Evolutionary conservation across 768 basidiomycete species (phyloP).

Genomic region (Tricholoma sp.): DNA sequence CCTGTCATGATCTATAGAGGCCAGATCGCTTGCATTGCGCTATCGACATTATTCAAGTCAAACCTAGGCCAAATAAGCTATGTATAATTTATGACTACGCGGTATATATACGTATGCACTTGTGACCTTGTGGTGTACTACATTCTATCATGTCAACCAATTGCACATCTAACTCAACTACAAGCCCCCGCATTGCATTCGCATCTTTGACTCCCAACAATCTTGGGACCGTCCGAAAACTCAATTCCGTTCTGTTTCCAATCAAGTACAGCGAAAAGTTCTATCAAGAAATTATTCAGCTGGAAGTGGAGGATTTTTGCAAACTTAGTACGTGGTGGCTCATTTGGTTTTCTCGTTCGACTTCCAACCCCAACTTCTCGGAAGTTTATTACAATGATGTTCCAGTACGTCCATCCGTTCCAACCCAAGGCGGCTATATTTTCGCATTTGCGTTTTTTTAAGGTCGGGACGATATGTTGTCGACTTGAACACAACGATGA

Average conservation of each 20-base stretch:
- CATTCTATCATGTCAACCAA: slow-evolving; percentile 7
- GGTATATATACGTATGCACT: no score
- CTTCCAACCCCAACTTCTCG: neutral
- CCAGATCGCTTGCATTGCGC: no score
- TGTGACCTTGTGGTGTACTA: neutral
- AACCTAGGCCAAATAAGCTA: no score
- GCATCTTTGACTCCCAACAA: slow-evolving; percentile 77
- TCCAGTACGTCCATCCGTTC: slow-evolving; percentile 39
- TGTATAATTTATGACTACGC: no score
- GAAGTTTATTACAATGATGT: slow-evolving; percentile 91
- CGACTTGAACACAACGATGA: slow-evolving; percentile 67
- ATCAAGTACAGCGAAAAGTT: slow-evolving; percentile 88
- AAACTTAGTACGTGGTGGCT: slow-evolving; percentile 65
- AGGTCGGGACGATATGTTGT: slow-evolving; percentile 84
- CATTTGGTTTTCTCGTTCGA: neutral
- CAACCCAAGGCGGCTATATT: neutral
- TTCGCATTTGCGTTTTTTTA: slow-evolving; percentile 14
- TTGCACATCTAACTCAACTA: slow-evolving; percentile 15
- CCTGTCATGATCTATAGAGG: no score
- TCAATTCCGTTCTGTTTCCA: slow-evolving; percentile 78
- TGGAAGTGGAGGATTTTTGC: slow-evolving; percentile 82
- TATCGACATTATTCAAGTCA: no score
- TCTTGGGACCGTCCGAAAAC: slow-evolving; percentile 68
- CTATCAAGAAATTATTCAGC: slow-evolving; percentile 71
- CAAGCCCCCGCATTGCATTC: slow-evolving; percentile 53